Evolutionary conservation across 169 alveolate genomes (phyloP).

Genomic region (Plasmodium vinckei): DNA sequence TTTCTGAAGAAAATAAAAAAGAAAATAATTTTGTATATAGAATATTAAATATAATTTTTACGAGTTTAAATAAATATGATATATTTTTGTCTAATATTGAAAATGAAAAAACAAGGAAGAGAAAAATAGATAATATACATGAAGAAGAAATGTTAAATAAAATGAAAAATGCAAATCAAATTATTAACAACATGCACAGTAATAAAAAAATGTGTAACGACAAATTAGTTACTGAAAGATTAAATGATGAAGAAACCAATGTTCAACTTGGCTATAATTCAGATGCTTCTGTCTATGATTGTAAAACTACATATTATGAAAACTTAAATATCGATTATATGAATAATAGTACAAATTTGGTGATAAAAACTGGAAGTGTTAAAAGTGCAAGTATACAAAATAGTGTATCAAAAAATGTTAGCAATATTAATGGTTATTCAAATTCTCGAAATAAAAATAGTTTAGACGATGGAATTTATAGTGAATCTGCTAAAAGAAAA

Average conservation of each 20-base stretch:
- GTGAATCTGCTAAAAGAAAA: not conserved
- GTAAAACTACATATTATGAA: constrained; percentile 25
- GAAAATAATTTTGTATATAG: constrained; percentile 50
- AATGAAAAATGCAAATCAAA: not conserved
- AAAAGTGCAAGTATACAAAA: not conserved
- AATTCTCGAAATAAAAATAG: not conserved
- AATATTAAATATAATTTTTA: constrained; percentile 33
- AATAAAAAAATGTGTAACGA: constrained; percentile 31
- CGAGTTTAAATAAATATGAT: constrained; percentile 20
- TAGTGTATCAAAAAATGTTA: not conserved
- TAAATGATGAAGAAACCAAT: not conserved
- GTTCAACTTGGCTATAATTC: not conserved
- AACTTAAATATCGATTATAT: not conserved
- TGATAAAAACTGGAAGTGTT: too few relatives aligned
- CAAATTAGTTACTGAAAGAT: not conserved
- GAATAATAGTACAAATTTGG: too few relatives aligned
- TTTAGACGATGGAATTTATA: not conserved
- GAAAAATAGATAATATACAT: constrained; percentile 22
- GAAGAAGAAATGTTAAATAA: not conserved
- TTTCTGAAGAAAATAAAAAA: constrained; percentile 41
- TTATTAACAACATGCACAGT: not conserved
- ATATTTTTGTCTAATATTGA: constrained; percentile 30
- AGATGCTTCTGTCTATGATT: constrained; percentile 21
- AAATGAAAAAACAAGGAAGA: constrained; percentile 27
- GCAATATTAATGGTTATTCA: not conserved